phyloP scores from a whole-genome alignment of 768 basidiomycete species.

The Tylopilus vinaceipallidus region DNA sequence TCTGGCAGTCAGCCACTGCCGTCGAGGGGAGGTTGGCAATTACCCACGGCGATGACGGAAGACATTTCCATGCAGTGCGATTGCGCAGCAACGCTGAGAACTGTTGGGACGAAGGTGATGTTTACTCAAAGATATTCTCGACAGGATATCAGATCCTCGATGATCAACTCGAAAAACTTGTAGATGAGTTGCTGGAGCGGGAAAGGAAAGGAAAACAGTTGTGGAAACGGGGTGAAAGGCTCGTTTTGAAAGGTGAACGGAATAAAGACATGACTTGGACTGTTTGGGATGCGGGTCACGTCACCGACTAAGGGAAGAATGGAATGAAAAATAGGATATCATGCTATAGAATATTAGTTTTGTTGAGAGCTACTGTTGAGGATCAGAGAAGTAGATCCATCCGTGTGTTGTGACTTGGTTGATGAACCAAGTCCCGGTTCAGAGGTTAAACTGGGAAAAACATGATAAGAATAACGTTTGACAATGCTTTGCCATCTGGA shows the following conservation, averaged over 20 bases:
- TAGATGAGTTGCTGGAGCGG: background rate
- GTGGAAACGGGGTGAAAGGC: slow-evolving; percentile 8
- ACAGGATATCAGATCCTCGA: slow-evolving; percentile 11
- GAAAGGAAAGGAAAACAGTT: slow-evolving; percentile 1
- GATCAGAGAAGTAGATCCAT: too few species aligned
- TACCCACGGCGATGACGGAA: background rate
- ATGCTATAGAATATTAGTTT: too few species aligned
- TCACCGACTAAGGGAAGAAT: background rate
- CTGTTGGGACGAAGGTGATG: background rate
- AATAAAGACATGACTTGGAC: slow-evolving; percentile 3
- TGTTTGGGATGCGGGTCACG: slow-evolving; percentile 19
- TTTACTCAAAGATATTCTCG: slow-evolving; percentile 8
- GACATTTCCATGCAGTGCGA: slow-evolving; percentile 7
- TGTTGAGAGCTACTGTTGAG: too few species aligned
- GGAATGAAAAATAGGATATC: too few species aligned
- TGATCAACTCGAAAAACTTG: slow-evolving; percentile 1
- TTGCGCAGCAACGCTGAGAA: background rate
- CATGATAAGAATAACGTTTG: too few species aligned
- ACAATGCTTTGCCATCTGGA: too few species aligned
- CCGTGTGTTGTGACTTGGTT: too few species aligned
- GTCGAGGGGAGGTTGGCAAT: background rate
- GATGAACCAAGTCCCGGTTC: too few species aligned
- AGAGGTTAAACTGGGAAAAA: too few species aligned
- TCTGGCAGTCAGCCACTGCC: slow-evolving; percentile 4
- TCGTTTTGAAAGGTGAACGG: background rate